Conservation (phyloP, 345 rosid genomes). For the Noccaea caerulescens region DNA sequence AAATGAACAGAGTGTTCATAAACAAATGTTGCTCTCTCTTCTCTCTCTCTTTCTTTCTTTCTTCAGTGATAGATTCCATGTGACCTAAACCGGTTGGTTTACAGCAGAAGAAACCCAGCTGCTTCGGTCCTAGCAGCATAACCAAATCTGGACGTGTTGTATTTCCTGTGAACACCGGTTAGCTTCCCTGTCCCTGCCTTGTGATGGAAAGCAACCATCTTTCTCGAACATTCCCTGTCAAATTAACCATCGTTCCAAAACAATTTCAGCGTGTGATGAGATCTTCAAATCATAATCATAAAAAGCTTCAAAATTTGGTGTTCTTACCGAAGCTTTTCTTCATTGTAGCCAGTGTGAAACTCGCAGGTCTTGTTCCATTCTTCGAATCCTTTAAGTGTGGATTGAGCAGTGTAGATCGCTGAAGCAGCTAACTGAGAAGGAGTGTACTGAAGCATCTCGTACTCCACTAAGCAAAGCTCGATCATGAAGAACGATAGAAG, state of each 20-base stretch:
- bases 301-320: neutral
- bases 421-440: conserved; percentile 71
- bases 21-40: conserved; percentile 32
- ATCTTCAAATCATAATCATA: neutral
- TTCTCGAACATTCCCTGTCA: conserved; percentile 75
- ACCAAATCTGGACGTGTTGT: conserved; percentile 77
- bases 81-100: conserved; percentile 21
- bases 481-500: conserved; percentile 66
- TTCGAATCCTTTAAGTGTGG: conserved; percentile 46
- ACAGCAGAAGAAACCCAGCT: conserved; percentile 60
- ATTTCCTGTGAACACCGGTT: conserved; percentile 81
- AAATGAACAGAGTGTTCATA: neutral
- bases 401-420: conserved; percentile 70
- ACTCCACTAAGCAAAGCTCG: conserved; percentile 63
- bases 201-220: conserved; percentile 78
- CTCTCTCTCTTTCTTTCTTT: neutral
- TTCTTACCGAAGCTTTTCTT: conserved; percentile 54
- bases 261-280: neutral
- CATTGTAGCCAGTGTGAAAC: conserved; percentile 52
- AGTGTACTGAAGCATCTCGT: conserved; percentile 59
- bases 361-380: conserved; percentile 59
- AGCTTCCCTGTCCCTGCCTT: conserved; percentile 81
- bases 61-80: neutral
- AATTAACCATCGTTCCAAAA: conserved; percentile 10
- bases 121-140: conserved; percentile 69